Evolutionary conservation across 169 alveolate species (phyloP).

Genomic region (Fabrea salina): DNA sequence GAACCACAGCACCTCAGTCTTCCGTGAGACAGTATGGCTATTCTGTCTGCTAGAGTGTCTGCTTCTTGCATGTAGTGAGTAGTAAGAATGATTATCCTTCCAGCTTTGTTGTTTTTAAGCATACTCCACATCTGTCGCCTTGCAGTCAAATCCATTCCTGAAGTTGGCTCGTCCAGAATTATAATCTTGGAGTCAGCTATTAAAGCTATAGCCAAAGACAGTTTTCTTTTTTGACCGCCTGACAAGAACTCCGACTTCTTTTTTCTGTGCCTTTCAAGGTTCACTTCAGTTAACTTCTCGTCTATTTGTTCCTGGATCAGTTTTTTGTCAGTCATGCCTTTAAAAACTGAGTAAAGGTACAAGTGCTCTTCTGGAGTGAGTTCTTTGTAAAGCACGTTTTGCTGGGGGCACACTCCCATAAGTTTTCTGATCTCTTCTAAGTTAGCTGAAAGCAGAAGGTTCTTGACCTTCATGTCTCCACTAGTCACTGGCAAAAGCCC

Average conservation of each 20-base stretch:
- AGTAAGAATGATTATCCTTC: slow-evolving; percentile 63
- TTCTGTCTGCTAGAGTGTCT: slow-evolving; percentile 74
- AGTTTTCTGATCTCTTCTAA: slow-evolving; percentile 52
- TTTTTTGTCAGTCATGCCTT: slow-evolving; percentile 60
- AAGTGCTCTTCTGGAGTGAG: slow-evolving; percentile 82
- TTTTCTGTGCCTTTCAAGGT: slow-evolving; percentile 56
- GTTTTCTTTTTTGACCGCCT: slow-evolving; percentile 83
- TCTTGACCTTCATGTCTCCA: slow-evolving; percentile 67
- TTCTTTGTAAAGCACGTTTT: slow-evolving; percentile 78
- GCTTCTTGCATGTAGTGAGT: slow-evolving; percentile 84
- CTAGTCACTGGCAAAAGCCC: slow-evolving; percentile 56
- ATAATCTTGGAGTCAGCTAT: slow-evolving; percentile 79
- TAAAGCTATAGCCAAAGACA: slow-evolving; percentile 79
- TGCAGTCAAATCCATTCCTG: slow-evolving; percentile 86
- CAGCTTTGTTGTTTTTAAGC: slow-evolving; percentile 54
- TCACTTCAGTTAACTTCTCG: slow-evolving; percentile 70
- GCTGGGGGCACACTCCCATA: slow-evolving; percentile 87
- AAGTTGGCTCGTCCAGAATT: slow-evolving; percentile 88
- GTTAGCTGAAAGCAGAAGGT: slow-evolving; percentile 36
- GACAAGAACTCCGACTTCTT: slow-evolving; percentile 62
- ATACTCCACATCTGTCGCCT: slow-evolving; percentile 82
- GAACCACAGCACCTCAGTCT: slow-evolving; percentile 66
- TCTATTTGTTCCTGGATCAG: slow-evolving; percentile 53
- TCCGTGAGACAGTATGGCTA: slow-evolving; percentile 72
- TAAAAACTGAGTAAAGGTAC: slow-evolving; percentile 69